A percentile compares a stretch with the other conserved stretches of the same genome.
Conservation (phyloP, 2,329 filamentous ascomycete genomes). For the Epichloe gansuensis region DNA sequence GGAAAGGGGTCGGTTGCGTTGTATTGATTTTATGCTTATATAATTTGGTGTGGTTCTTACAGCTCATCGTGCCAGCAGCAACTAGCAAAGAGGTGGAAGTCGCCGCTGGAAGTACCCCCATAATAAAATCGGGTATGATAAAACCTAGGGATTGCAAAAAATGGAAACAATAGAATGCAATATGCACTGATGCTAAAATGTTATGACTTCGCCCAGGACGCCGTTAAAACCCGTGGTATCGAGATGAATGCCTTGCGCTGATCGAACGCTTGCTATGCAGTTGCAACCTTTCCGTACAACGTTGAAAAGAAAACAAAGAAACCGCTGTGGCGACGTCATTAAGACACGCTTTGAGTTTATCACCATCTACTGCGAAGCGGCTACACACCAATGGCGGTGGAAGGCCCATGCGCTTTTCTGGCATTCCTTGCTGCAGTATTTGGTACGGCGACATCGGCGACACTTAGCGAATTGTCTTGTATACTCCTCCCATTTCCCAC, state of each 20-base stretch:
- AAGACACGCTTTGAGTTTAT: slow-evolving; percentile 3
- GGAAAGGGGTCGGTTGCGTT: too few species aligned
- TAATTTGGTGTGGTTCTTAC: background rate
- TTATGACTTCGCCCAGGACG: slow-evolving; percentile 14
- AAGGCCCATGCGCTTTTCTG: slow-evolving; percentile 98
- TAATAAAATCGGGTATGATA: background rate
- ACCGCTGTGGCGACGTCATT: slow-evolving; percentile 7
- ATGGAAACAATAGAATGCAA: slow-evolving; percentile 5
- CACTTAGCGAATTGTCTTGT: slow-evolving; percentile 97
- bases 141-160: slow-evolving; percentile 1
- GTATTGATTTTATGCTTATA: background rate
- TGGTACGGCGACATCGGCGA: slow-evolving; percentile 85
- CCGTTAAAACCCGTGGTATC: slow-evolving; percentile 28
- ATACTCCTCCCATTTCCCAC: slow-evolving; percentile 96
- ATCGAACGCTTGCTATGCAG: slow-evolving; percentile 31
- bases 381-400: slow-evolving; percentile 94
- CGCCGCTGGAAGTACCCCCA: background rate
- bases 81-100: background rate
- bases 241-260: slow-evolving; percentile 28
- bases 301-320: slow-evolving; percentile 17
- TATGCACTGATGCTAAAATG: slow-evolving; percentile 7
- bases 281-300: slow-evolving; percentile 18
- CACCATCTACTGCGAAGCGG: slow-evolving; percentile 41
- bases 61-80: background rate
- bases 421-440: slow-evolving; percentile 99